Evolutionary conservation across 2,329 filamentous ascomycete species (phyloP).

Genomic region (Rutstroemia sp.): DNA sequence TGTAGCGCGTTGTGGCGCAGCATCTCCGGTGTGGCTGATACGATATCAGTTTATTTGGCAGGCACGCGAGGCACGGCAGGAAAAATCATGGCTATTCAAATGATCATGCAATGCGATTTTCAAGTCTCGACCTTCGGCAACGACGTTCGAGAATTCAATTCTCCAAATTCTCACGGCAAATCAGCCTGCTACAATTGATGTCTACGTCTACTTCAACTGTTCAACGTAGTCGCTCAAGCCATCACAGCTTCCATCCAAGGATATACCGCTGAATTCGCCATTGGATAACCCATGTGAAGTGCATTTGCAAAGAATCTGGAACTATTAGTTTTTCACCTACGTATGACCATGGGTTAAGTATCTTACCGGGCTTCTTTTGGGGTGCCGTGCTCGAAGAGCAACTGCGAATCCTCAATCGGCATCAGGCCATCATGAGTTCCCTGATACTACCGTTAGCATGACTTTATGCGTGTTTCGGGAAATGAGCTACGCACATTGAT

Average conservation of each 20-base stretch:
- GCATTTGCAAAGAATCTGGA: conserved; percentile 46
- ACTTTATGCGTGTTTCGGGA: not conserved
- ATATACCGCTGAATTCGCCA: conserved; percentile 49
- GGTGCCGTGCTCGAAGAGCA: conserved; percentile 56
- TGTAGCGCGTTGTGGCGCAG: too few species aligned
- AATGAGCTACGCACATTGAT: conserved; percentile 43
- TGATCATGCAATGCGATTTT: too few species aligned
- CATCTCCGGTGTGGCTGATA: too few species aligned
- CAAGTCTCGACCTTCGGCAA: too few species aligned
- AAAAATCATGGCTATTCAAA: too few species aligned
- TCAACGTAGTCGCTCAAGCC: not conserved
- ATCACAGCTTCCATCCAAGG: conserved; percentile 53
- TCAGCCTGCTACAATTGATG: too few species aligned
- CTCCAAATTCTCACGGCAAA: too few species aligned
- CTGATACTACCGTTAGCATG: conserved; percentile 27
- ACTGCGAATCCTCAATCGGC: conserved; percentile 60
- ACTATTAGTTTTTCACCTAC: not conserved
- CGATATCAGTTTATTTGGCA: too few species aligned
- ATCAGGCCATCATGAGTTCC: conserved; percentile 57
- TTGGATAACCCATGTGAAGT: conserved; percentile 62
- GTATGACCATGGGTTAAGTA: not conserved
- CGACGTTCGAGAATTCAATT: too few species aligned
- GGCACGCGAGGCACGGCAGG: too few species aligned
- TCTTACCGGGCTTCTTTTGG: conserved; percentile 54
- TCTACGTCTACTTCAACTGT: too few species aligned